A percentile compares a stretch with the other conserved stretches of the same genome.
phyloP scores from a whole-genome alignment of 2,329 filamentous ascomycete genomes.

The Ceratocystiopsis sp. region DNA sequence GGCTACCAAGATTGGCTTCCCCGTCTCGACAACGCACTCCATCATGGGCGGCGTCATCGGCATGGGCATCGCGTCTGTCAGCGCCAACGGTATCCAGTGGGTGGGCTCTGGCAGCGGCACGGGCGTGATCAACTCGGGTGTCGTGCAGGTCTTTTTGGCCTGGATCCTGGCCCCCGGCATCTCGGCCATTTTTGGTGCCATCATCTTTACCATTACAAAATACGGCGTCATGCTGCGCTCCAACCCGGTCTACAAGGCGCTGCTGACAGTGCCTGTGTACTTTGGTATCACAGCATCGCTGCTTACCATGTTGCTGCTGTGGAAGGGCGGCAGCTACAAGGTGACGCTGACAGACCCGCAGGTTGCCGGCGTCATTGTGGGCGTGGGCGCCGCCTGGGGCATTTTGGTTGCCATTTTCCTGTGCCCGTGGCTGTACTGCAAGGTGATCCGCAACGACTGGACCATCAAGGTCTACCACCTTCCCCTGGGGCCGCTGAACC shows the following conservation, averaged over 20 bases:
- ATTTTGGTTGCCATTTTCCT: constrained; percentile 34
- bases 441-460: constrained; percentile 44
- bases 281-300: constrained; percentile 37
- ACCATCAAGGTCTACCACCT: constrained; percentile 38
- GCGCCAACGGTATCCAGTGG: constrained; percentile 35
- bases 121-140: constrained; percentile 26
- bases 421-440: constrained; percentile 40
- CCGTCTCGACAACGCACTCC: constrained; percentile 45
- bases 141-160: constrained; percentile 42
- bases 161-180: constrained; percentile 44
- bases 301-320: constrained; percentile 43
- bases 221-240: constrained; percentile 35
- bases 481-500: constrained; percentile 33
- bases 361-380: constrained; percentile 36
- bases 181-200: constrained; percentile 32
- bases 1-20: constrained; percentile 35
- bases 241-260: constrained; percentile 34
- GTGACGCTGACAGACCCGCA: constrained; percentile 30
- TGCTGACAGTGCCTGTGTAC: constrained; percentile 36
- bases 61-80: constrained; percentile 38
- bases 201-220: constrained; percentile 39
- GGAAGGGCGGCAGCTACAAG: constrained; percentile 29
- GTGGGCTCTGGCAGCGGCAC: constrained; percentile 23
- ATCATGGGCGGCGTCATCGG: constrained; percentile 42
- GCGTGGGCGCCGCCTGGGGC: constrained; percentile 31